Conservation (phyloP, 75 land plant species). For the Sequoiadendron giganteum region DNA sequence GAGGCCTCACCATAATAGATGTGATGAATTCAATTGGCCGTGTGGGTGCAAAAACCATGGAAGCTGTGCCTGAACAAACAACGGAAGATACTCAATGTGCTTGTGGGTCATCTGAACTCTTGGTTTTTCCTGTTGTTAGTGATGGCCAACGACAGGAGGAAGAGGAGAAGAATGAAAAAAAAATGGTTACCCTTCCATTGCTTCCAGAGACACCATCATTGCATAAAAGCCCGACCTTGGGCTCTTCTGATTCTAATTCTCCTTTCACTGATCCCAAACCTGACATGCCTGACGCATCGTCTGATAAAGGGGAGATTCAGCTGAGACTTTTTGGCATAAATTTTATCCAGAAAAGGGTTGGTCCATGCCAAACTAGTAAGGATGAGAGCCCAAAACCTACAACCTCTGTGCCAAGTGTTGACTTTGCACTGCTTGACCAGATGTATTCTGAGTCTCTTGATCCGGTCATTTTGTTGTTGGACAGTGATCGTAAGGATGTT, state of each 20-base stretch:
- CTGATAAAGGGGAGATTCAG: neutral
- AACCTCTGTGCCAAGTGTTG: neutral
- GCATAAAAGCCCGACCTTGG: neutral
- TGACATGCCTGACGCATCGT: neutral
- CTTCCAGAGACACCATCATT: constrained; percentile 20
- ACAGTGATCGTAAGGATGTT: neutral
- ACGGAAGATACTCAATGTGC: neutral
- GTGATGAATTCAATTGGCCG: neutral
- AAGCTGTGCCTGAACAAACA: neutral
- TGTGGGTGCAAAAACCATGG: neutral
- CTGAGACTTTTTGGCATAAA: constrained; percentile 4
- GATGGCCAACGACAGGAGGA: neutral
- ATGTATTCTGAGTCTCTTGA: neutral
- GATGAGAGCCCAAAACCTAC: constrained; percentile 1
- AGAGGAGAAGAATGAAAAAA: constrained; percentile 9
- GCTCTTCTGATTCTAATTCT: neutral
- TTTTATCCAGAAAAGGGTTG: neutral
- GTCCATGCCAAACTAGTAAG: neutral
- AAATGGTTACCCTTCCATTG: constrained; percentile 17
- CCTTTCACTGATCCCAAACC: neutral
- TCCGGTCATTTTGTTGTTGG: constrained; percentile 2
- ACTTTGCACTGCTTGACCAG: neutral
- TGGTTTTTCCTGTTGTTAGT: constrained; percentile 3
- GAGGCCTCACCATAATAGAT: constrained; percentile 2
- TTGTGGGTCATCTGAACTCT: neutral